Conservation (phyloP, 2,329 filamentous ascomycete species). For the Colletotrichum godetiae region DNA sequence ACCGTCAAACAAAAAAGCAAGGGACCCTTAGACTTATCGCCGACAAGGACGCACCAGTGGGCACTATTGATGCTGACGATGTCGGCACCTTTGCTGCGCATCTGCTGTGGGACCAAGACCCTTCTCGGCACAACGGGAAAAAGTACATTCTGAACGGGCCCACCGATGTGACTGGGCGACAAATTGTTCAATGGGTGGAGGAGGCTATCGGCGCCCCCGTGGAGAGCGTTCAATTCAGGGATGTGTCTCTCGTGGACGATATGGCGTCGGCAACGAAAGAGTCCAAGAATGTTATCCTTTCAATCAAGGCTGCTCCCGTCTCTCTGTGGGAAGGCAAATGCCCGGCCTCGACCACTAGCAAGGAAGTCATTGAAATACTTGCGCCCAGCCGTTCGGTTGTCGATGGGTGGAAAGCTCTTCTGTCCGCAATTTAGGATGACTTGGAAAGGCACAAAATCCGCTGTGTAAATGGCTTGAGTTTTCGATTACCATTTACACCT, state of each 20-base stretch:
- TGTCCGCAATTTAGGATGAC: neutral
- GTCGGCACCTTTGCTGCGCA: conserved; percentile 49
- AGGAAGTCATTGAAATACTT: conserved; percentile 44
- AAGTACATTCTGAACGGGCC: conserved; percentile 54
- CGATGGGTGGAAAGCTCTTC: neutral
- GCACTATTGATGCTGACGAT: conserved; percentile 45
- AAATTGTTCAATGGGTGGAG: conserved; percentile 49
- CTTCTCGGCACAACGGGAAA: conserved; percentile 43
- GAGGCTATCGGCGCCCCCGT: conserved; percentile 42
- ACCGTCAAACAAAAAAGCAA: conserved; percentile 47
- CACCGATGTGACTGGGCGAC: conserved; percentile 49
- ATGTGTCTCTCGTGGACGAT: conserved; percentile 44
- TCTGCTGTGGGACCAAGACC: conserved; percentile 46
- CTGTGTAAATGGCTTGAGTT: fast-evolving
- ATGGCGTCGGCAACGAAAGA: conserved; percentile 33
- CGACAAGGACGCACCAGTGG: conserved; percentile 44
- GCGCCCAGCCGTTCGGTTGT: conserved; percentile 43
- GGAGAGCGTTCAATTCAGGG: conserved; percentile 44
- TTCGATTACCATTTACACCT: fast-evolving
- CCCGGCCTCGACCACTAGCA: conserved; percentile 40
- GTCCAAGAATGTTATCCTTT: conserved; percentile 44
- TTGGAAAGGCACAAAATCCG: fast-evolving
- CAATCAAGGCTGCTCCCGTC: conserved; percentile 40
- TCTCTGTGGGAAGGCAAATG: conserved; percentile 47
- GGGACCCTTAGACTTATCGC: conserved; percentile 42